Base-by-base conservation (phyloP, 257 asterid species). In the Solanum sitiens region DNA sequence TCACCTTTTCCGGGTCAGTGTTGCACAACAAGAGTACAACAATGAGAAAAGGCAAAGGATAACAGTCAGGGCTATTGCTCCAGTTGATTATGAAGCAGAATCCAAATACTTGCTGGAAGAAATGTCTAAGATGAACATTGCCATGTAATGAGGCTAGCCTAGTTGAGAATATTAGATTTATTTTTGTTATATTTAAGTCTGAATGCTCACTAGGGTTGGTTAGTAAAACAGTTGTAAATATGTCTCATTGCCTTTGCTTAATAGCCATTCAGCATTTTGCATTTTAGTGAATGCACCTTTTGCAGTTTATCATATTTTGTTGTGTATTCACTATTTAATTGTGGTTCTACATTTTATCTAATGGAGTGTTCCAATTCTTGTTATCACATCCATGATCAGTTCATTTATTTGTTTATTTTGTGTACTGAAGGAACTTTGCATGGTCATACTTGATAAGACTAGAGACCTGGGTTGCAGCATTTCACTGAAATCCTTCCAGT, bases 21-120 rank as follows among this genome's bases (percentile, higher is more conserved):
- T 97, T 27, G 79, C 92, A 11, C 88, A 90, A 4, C 90, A 94
- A 1, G 99, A 95, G 87, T 97, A 96, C 89, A 96, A 96, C 63
- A 91, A 91, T 11, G 99, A 97, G 88, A 96, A 90, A 89, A 97
- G 89, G 89, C 99, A 96, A 93, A 93, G 98, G 93, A 94, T 97
- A 87, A 95, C 98, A 3, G 86, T 92, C 75, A 96, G 95, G 90
- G 93, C 90, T 77, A 91, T 94, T 88, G 95, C 94, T 44, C 93
- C 97, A 0, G 88, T 96, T 86, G 99, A 97, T 90, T 94, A 94
- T 90, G 98, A 93, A 35, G 88, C 95, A 74, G 99, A 96, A 90
- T 93, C 98, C 39, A 94, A 90, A 89, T 92, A 70, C 85, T 86
- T 96, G 97, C 32, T 93, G 47, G 98, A 95, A 92, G 95, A 97